These are phyloP conservation scores for Ceratonia siliqua DNA, from an alignment of 306 rosid genomes.

Conservation along the genomic window DNA sequence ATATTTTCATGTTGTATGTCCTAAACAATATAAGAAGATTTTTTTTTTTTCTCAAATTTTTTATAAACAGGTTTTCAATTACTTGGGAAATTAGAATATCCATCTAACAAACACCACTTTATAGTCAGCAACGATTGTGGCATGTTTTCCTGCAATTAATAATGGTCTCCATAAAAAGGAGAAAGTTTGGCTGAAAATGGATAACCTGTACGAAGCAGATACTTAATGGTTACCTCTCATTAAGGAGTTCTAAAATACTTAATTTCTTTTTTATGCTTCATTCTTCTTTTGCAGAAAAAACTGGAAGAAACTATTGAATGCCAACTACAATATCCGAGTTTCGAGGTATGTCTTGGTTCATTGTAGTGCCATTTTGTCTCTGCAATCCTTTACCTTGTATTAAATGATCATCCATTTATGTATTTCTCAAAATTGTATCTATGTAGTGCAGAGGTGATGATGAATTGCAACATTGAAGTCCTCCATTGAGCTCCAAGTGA, in stretches of 20 bases:
- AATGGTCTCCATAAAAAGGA: not conserved
- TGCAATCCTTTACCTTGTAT: slow-evolving; percentile 9
- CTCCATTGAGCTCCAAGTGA: not conserved
- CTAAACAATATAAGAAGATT: no score
- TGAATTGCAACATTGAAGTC: slow-evolving; percentile 11
- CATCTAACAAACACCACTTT: no score
- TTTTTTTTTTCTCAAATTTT: no score
- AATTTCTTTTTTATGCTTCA: not conserved
- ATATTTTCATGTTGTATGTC: no score
- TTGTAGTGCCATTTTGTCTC: not conserved
- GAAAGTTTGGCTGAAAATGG: not conserved
- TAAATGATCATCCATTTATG: not conserved
- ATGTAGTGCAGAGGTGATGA: not conserved
- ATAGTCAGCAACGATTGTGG: not conserved
- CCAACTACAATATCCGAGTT: slow-evolving; percentile 62
- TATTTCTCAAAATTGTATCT: not conserved
- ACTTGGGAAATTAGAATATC: no score
- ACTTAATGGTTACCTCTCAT: not conserved
- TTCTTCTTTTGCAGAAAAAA: slow-evolving; percentile 62
- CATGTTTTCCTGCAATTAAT: not conserved
- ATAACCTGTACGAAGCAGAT: not conserved
- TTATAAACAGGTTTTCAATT: no score
- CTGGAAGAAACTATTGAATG: slow-evolving; percentile 69
- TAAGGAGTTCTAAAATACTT: not conserved
- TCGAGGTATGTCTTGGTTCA: slow-evolving; percentile 59